Base-by-base conservation (phyloP, 2,329 filamentous ascomycete species). In the Fusarium austroafricanum region DNA sequence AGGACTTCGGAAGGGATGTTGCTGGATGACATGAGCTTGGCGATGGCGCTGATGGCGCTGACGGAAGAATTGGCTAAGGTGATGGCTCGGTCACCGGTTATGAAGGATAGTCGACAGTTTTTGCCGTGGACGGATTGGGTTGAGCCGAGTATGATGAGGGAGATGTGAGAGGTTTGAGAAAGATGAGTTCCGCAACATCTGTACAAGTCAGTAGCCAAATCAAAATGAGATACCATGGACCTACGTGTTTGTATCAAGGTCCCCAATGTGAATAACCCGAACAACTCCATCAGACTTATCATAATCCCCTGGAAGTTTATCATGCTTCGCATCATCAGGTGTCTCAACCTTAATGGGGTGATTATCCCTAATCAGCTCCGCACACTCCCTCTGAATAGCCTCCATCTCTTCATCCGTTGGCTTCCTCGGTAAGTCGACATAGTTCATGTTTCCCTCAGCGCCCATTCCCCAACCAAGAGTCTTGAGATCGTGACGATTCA, bases 171-270 rank as follows among this genome's bases (percentile, higher is more conserved):
- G 3, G 76, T 77, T 39, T 76, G 74, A 0, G 70, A 64, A 0
- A 77, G 64, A 17, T 77, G 75, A 5, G 76, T 77, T 5, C 75
- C 75, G 5, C 75, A 77, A 44, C 75, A 77, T 11, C 75, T 76
- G 5, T 0, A 8, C 2, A 12, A 4, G 20, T 63, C 4, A 64
- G 59, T 23, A 11, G 1, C 3, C 3, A 12, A 5, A 0, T 10
- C 9, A 1, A 3, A 8, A 7, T 0, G 5, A 6, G 10, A 0
- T 1, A 1, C 1, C 1, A 1, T 6, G 21, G 4, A 68, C 74
- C 6, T 21, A 74, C 75, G 75, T 73, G 21, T 77, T 77, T 4
- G 68, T 55, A n/a, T 77, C 75, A 17, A 77, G 44, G 2, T 75
- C 68, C 2, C 74, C 75, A 3, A 77, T 77, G 4, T 64, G 64